Evolutionary conservation across 192 early-diverging fungal species (phyloP), one percentile per base, ranked within the genome.

Genomic region (Entophlyctis helioformis): DNA sequence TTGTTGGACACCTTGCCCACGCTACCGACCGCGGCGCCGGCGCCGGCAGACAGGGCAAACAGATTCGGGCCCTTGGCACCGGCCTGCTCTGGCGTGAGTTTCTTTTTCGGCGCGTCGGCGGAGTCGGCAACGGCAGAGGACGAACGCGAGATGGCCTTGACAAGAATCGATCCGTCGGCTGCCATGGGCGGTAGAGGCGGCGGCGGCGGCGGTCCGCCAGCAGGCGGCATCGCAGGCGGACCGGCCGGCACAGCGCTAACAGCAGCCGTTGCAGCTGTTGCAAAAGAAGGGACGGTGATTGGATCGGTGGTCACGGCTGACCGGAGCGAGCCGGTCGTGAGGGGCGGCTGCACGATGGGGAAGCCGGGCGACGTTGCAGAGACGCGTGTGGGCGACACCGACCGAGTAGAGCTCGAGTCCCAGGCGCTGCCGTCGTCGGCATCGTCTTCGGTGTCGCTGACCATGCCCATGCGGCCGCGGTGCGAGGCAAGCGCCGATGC

Each of bases 21-120:
- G 20, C 35, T 45, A 19, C 38, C 25, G 13, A 45, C 51, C 20
- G 46, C 40, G 1, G 34, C 48, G 18, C 3, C 34, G 31, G 39
- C 23, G 31, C 18, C 25, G n/a, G 25, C 34, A 11, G 15, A 11
- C 23, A 45, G 35, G 25, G 56, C 63, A 39, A 64, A 39, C 36
- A 64, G 32, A 22, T 50, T 48, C 12, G 57, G 42, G 4, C 46
- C 62, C 4, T 48, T 38, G 0, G 51, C 63, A 36, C 68, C 68
- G 24, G 67, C 53, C 16, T 63, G 57, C 15, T 34, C 51, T 1
- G 67, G 60, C 18, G 53, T 51, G 2, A 57, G 66, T 52, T 69
- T 69, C 26, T 47, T 42, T n/a, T 51, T 50, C 1, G 59, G 50
- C 18, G 19, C 25, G 2, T 46, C 0, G 29, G 6, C 11, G 4